Conservation (phyloP, 495 filamentous ascomycete species). For the Penicillium robsamsonii region DNA sequence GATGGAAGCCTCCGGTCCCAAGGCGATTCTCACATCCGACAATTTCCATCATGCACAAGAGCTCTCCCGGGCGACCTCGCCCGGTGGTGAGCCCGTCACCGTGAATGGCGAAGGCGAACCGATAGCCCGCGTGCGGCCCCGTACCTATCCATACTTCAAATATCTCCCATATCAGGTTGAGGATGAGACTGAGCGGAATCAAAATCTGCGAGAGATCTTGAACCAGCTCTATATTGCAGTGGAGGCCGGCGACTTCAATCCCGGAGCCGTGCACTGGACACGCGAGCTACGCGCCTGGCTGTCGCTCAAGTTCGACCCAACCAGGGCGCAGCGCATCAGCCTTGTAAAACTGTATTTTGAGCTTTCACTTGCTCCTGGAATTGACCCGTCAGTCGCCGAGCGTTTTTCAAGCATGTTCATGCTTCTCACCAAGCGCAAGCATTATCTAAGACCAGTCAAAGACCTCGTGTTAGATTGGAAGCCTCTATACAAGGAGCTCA, state of each 20-base stretch:
- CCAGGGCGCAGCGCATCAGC: slow-evolving; percentile 73
- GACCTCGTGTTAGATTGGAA: slow-evolving; percentile 92
- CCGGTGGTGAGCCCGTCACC: slow-evolving; percentile 58
- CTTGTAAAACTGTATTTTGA: slow-evolving; percentile 93
- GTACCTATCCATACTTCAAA: slow-evolving; percentile 88
- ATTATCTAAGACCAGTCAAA: slow-evolving; percentile 85
- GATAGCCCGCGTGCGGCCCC: slow-evolving; percentile 71
- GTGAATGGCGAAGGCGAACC: slow-evolving; percentile 52
- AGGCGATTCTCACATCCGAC: slow-evolving; percentile 45
- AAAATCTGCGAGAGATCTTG: slow-evolving; percentile 77
- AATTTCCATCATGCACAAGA: slow-evolving; percentile 51
- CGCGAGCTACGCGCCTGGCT: slow-evolving; percentile 95
- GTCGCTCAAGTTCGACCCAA: slow-evolving; percentile 92
- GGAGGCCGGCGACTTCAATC: slow-evolving; percentile 87
- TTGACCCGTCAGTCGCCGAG: slow-evolving; percentile 79
- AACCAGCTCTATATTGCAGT: slow-evolving; percentile 89
- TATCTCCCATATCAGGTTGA: slow-evolving; percentile 87
- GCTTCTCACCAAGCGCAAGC: slow-evolving; percentile 87
- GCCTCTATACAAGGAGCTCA: slow-evolving; percentile 87
- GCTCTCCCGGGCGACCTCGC: slow-evolving; percentile 63
- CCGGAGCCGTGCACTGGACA: slow-evolving; percentile 95
- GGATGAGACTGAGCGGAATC: slow-evolving; percentile 66
- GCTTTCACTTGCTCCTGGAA: slow-evolving; percentile 83
- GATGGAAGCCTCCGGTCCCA: slow-evolving; percentile 41
- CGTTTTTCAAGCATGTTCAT: slow-evolving; percentile 97